Conservation (phyloP, 1,139 yeast species). For the Sugiyamaella grinbergsii region DNA sequence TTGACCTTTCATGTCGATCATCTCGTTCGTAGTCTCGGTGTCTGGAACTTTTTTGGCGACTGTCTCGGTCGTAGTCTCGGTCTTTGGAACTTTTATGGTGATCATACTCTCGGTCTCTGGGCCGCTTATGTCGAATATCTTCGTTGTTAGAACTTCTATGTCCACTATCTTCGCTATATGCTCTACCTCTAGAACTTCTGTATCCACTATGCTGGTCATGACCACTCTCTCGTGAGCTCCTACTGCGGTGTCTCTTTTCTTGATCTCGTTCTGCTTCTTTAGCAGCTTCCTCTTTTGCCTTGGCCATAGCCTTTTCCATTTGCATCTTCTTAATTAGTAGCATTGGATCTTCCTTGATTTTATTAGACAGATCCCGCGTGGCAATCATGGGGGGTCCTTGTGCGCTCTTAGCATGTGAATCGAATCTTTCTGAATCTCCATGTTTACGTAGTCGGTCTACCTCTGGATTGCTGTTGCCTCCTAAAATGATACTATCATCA, state of each 20-base stretch:
- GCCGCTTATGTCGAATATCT: conserved; percentile 14
- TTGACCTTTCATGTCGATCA: conserved; percentile 8
- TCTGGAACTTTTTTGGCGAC: conserved; percentile 9
- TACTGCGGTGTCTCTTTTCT: conserved; percentile 7
- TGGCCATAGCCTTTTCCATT: conserved; percentile 33
- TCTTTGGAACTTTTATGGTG: conserved; percentile 14
- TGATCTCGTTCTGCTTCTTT: conserved; percentile 14
- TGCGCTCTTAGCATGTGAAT: conserved; percentile 21
- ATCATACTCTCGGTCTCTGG: conserved; percentile 11
- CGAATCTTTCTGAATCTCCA: conserved; percentile 27
- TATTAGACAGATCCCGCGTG: conserved; percentile 32
- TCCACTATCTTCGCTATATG: neutral
- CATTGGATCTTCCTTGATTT: conserved; percentile 58
- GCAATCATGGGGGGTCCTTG: conserved; percentile 6
- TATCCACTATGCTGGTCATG: conserved; percentile 1
- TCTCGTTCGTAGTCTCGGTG: conserved; percentile 18
- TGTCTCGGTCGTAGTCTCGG: conserved; percentile 15
- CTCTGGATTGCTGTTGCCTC: conserved; percentile 26
- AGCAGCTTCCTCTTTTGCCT: conserved; percentile 5
- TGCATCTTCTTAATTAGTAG: conserved; percentile 51
- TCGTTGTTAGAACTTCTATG: conserved; percentile 10
- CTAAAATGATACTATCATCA: conserved; percentile 44
- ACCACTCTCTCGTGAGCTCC: conserved; percentile 11
- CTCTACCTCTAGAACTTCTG: conserved; percentile 7
- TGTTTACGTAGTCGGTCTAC: conserved; percentile 24